Base-by-base conservation (phyloP, 2,329 filamentous ascomycete genomes). In the Lachnellula occidentalis region DNA sequence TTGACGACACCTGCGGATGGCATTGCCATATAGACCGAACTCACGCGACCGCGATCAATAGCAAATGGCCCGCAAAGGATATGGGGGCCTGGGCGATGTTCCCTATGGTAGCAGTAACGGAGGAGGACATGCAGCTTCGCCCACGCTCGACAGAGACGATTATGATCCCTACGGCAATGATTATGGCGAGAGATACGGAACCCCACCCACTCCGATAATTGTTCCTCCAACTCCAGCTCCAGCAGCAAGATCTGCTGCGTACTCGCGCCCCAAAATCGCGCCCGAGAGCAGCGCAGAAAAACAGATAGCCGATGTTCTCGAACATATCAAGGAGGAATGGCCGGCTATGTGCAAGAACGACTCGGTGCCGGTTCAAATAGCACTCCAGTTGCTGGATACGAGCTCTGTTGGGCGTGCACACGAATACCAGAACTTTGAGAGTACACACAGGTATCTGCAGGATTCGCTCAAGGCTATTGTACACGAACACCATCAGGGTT, bases 401-500 rank as follows among this genome's bases (percentile, higher is more conserved):
- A 96, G 92, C 76, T 97, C 92, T 5, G 83, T 99, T 53, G 94
- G 94, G 19, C 84, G 94, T 59, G 92, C 92, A 46, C 86, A 91
- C 69, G 90, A 95, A 65, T 92, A 96, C 70, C 81, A 80, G 58
- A 86, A 90, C 62, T 99, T 99, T 70, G 80, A 88, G 67, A 78
- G 87, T 61, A 91, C 90, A 46, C 90, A 96, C 70, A 78, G 84
- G 61, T 90, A 94, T 69, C 81, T 99, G n/a, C 92, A 99, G 69
- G 87, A 87, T 64, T 92, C 92, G 9, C 78, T 99, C 54, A 96
- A 96, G 72, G 85, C 86, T 34, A 96, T 99, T 64, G 94, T 99
- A 24, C 96, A 99, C 71, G 92, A 99, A 74, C 92, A 99, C 69
- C 92, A 99, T 68, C 94, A 99, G 71, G 95, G 94, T 46, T 99